phyloP scores from a whole-genome alignment of 495 filamentous ascomycete species.

The Clavariopsis aquatica region DNA sequence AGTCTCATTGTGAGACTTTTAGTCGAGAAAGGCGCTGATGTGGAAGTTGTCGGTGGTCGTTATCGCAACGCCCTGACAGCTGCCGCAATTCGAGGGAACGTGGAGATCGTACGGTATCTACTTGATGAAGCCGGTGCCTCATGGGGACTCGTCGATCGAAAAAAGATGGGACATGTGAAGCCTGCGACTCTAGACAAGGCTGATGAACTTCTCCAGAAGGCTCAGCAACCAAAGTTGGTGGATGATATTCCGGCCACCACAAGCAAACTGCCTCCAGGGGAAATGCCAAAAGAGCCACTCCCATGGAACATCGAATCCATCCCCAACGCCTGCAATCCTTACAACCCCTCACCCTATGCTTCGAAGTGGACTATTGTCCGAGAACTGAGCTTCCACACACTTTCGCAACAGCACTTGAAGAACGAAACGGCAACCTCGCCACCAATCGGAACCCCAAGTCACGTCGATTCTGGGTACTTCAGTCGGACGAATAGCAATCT shows the following conservation, averaged over 20 bases:
- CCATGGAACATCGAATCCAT: background rate
- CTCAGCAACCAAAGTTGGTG: background rate
- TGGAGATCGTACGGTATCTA: background rate
- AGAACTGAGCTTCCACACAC: slow-evolving; percentile 2
- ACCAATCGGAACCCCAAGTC: background rate
- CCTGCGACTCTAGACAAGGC: background rate
- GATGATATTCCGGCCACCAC: background rate
- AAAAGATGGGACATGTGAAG: background rate
- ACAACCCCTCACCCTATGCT: background rate
- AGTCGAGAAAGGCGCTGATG: background rate
- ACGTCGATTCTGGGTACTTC: background rate
- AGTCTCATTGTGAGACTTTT: background rate
- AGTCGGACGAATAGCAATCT: background rate
- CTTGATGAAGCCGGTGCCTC: background rate
- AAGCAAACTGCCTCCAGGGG: background rate
- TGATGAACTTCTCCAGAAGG: background rate
- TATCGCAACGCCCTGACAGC: background rate
- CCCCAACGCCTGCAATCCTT: background rate
- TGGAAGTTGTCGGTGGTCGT: background rate
- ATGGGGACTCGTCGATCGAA: background rate
- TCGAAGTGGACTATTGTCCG: background rate
- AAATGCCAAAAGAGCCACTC: background rate
- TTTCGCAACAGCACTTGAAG: background rate
- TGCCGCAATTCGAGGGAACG: background rate
- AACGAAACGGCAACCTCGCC: background rate